Percentiles rank a stretch among this genome's conserved stretches.
phyloP scores from a whole-genome alignment of 78 protist species.

The Dictyostelium citrinum region DNA sequence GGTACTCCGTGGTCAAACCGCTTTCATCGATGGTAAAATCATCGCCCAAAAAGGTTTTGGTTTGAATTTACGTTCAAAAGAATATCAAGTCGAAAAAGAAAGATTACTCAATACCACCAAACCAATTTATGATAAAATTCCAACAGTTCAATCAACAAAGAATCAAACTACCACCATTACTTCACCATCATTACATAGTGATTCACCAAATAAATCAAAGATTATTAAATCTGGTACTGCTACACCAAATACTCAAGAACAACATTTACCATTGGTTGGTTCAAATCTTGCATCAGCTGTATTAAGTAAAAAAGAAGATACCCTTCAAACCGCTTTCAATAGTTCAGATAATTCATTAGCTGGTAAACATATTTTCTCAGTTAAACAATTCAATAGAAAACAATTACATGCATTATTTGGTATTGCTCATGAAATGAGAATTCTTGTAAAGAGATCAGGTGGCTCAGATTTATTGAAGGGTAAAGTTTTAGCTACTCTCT shows the following conservation, averaged over 20 bases:
- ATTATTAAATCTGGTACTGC: not conserved
- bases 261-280: constrained; percentile 46
- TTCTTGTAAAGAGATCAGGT: constrained; percentile 61
- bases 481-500: constrained; percentile 75
- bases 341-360: not conserved
- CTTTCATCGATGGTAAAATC: constrained; percentile 65
- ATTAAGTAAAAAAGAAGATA: constrained; percentile 7
- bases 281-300: not conserved
- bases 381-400: constrained; percentile 83
- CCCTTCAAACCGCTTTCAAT: not conserved
- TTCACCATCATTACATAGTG: not conserved
- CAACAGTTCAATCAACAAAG: not conserved
- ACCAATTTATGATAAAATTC: not conserved
- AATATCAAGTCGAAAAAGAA: not conserved
- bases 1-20: constrained; percentile 65
- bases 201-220: constrained; percentile 7
- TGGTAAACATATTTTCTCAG: constrained; percentile 68
- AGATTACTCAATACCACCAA: not conserved
- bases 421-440: constrained; percentile 85
- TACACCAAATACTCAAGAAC: not conserved
- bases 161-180: not conserved
- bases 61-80: constrained; percentile 8
- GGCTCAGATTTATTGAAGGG: constrained; percentile 74
- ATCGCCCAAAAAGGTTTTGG: constrained; percentile 60
- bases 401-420: constrained; percentile 49